Evolutionary conservation across 2,329 filamentous ascomycete genomes (phyloP).

Genomic region (Diaporthe citrichinensis): DNA sequence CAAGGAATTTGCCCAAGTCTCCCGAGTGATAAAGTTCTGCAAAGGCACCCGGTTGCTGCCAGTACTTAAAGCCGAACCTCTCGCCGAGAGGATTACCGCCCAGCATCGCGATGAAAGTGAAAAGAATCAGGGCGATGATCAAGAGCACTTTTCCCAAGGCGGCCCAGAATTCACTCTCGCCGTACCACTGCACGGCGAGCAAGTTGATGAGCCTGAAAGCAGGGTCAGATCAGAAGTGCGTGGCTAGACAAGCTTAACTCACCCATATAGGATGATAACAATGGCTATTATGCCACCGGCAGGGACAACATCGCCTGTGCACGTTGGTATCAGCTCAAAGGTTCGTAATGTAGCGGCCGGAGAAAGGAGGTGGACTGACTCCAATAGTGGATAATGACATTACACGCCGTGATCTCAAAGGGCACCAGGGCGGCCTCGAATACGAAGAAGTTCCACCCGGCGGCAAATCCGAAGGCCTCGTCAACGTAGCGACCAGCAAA

Average conservation of each 20-base stretch:
- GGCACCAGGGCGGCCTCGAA: constrained; percentile 78
- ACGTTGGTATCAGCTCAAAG: not conserved
- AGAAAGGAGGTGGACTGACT: constrained; percentile 49
- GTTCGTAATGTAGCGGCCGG: not conserved
- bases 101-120: constrained; percentile 87
- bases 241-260: not conserved
- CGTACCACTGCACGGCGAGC: constrained; percentile 33
- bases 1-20: constrained; percentile 78
- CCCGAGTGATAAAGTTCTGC: constrained; percentile 75
- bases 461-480: constrained; percentile 80
- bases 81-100: constrained; percentile 84
- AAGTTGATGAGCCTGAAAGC: constrained; percentile 47
- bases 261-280: constrained; percentile 64
- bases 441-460: constrained; percentile 82
- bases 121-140: constrained; percentile 78
- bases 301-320: constrained; percentile 59
- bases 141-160: constrained; percentile 80
- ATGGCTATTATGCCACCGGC: constrained; percentile 72
- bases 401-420: constrained; percentile 77
- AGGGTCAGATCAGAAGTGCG: not conserved
- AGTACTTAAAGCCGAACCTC: constrained; percentile 79
- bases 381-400: constrained; percentile 75
- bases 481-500: constrained; percentile 84
- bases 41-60: constrained; percentile 79
- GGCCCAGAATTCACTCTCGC: constrained; percentile 70